Evolutionary conservation across 2,329 filamentous ascomycete genomes (phyloP).

Genomic region (Sphaerulina musiva): DNA sequence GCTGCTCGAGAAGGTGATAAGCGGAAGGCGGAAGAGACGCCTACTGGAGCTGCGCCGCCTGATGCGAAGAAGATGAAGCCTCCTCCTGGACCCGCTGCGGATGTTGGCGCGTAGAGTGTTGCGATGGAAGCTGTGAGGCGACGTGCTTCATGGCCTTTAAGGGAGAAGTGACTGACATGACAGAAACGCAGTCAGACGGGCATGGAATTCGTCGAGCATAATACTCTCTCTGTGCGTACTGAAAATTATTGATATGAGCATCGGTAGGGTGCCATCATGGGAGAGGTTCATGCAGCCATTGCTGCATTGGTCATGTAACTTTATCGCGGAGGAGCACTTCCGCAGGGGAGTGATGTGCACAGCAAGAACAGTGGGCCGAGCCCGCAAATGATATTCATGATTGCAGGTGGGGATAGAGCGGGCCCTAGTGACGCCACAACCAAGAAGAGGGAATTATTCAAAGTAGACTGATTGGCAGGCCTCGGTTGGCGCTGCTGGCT

Average conservation of each 20-base stretch:
- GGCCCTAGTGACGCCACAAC: neutral
- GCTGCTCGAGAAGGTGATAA: slow-evolving; percentile 42
- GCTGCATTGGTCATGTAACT: too few relatives aligned
- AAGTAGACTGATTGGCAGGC: neutral
- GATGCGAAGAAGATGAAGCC: slow-evolving; percentile 27
- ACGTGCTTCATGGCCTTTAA: neutral
- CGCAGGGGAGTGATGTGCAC: too few relatives aligned
- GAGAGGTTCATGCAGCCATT: too few relatives aligned
- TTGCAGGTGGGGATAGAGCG: neutral
- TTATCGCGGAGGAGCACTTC: too few relatives aligned
- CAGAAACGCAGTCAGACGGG: neutral
- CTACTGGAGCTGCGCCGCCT: slow-evolving; percentile 10
- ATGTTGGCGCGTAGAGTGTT: slow-evolving; percentile 8
- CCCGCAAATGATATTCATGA: neutral
- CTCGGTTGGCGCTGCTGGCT: neutral
- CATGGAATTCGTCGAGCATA: neutral
- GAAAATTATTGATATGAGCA: neutral
- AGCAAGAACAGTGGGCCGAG: neutral
- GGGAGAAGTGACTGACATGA: neutral
- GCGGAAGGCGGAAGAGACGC: slow-evolving; percentile 28
- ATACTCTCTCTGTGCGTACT: neutral
- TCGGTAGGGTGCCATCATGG: neutral
- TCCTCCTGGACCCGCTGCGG: slow-evolving; percentile 4
- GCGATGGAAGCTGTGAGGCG: slow-evolving; percentile 5
- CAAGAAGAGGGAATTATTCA: neutral